These are phyloP conservation scores for Dissoconium aciculare DNA, from an alignment of 2,329 filamentous ascomycete genomes.

Conservation along the genomic window DNA sequence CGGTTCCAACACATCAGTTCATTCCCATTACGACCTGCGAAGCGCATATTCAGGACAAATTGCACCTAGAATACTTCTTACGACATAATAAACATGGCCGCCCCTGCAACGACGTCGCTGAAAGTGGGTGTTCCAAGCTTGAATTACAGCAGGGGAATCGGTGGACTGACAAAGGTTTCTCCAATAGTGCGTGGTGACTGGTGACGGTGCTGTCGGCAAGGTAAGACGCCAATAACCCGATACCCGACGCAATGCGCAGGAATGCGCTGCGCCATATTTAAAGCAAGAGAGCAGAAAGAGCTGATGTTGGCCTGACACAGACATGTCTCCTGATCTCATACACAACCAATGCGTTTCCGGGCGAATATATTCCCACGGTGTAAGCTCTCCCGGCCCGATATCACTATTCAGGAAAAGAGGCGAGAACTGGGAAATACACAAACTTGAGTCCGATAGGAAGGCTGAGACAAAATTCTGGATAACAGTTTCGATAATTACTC, in stretches of 20 bases:
- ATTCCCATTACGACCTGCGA: too few relatives aligned
- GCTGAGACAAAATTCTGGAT: too few relatives aligned
- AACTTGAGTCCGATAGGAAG: too few relatives aligned
- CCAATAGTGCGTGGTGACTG: slow-evolving; percentile 83
- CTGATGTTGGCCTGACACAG: slow-evolving; percentile 35
- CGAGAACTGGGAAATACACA: too few relatives aligned
- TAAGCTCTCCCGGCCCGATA: too few relatives aligned
- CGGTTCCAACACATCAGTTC: too few relatives aligned
- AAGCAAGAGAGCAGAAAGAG: neutral
- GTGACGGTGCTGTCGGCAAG: slow-evolving; percentile 98
- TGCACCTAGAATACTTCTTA: too few relatives aligned
- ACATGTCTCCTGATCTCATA: slow-evolving; percentile 99
- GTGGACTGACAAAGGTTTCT: too few relatives aligned
- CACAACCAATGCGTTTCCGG: slow-evolving; percentile 98
- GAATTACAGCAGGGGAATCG: too few relatives aligned
- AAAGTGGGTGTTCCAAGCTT: slow-evolving; percentile 60
- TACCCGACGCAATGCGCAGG: neutral
- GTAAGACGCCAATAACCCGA: slow-evolving; percentile 37
- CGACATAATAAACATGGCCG: slow-evolving; percentile 44
- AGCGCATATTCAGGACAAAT: too few relatives aligned
- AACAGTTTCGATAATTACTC: slow-evolving; percentile 95
- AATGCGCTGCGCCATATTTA: neutral
- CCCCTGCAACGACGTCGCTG: slow-evolving; percentile 74
- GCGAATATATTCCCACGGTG: slow-evolving; percentile 99
- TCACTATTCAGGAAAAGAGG: too few relatives aligned